phyloP scores from a whole-genome alignment of 202 grass and related monocot genomes.

The Panicum virgatum region DNA sequence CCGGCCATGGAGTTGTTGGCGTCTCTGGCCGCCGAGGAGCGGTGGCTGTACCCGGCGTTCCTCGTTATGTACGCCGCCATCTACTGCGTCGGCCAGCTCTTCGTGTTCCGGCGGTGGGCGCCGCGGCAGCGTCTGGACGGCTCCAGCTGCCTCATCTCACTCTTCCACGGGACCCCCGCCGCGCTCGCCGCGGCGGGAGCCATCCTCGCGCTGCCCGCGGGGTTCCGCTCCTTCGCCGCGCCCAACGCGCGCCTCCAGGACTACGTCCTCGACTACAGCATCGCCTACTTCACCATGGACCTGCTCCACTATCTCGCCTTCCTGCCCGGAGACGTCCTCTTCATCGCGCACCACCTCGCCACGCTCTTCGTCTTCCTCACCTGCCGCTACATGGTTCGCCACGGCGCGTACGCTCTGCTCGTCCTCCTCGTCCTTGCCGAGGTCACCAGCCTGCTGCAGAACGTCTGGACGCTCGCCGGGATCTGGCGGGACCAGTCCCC shows the following conservation, averaged over 20 bases:
- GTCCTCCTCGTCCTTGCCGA: constrained; percentile 85
- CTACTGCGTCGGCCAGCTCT: constrained; percentile 56
- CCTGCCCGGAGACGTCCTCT: constrained; percentile 73
- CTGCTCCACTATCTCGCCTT: constrained; percentile 89
- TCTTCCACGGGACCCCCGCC: constrained; percentile 78
- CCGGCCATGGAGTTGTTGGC: constrained; percentile 39
- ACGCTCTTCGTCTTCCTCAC: constrained; percentile 96
- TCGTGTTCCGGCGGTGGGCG: constrained; percentile 69
- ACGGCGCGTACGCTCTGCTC: constrained; percentile 80
- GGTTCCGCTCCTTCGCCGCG: constrained; percentile 52
- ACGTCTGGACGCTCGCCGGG: constrained; percentile 85
- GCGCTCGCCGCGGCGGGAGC: constrained; percentile 51
- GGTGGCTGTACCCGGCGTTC: constrained; percentile 61
- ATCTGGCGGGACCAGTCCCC: constrained; percentile 70
- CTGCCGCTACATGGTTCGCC: constrained; percentile 75
- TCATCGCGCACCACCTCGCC: constrained; percentile 93
- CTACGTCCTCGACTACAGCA: constrained; percentile 81
- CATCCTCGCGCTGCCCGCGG: constrained; percentile 42
- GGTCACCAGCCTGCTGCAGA: constrained; percentile 84
- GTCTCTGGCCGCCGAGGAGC: constrained; percentile 29
- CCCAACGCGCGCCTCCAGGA: constrained; percentile 67
- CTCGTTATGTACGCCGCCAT: constrained; percentile 63
- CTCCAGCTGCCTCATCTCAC: constrained; percentile 90
- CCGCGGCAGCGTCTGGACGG: constrained; percentile 57
- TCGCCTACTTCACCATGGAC: constrained; percentile 92